These are phyloP conservation scores for Fomitopsis betulina DNA, from an alignment of 1,284 basidiomycete species.

Conservation along the genomic window DNA sequence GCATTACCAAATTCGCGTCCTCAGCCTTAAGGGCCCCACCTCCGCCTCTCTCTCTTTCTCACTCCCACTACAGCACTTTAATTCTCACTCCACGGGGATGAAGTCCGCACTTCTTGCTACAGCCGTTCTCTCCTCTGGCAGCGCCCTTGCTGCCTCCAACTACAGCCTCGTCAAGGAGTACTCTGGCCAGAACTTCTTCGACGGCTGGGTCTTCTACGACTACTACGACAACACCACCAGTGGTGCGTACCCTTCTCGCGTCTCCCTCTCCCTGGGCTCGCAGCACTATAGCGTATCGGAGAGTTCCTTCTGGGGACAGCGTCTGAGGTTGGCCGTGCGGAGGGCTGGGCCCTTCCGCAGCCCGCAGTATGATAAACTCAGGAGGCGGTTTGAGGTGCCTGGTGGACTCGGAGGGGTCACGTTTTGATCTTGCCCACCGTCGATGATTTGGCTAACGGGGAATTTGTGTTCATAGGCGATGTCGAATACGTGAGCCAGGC, in stretches of 20 bases:
- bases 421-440: not conserved
- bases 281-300: no score
- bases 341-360: not conserved
- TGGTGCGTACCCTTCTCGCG: conserved; percentile 11
- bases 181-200: conserved; percentile 43
- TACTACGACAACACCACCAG: conserved; percentile 47
- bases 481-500: conserved; percentile 42
- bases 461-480: conserved; percentile 34
- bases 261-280: not conserved
- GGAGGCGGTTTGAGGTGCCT: not conserved
- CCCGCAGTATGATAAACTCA: no score
- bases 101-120: not conserved
- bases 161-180: conserved; percentile 26
- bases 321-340: no score
- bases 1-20: not conserved
- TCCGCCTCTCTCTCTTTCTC: not conserved
- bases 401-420: no score
- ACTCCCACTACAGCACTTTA: not conserved
- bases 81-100: not conserved
- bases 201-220: conserved; percentile 53
- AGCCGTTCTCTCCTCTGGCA: conserved; percentile 1
- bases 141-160: not conserved
- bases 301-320: not conserved
- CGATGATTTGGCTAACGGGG: not conserved
- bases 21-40: not conserved